These are phyloP conservation scores for Candida stauntonica DNA, from an alignment of 805 yeast genomes.

Conservation along the genomic window DNA sequence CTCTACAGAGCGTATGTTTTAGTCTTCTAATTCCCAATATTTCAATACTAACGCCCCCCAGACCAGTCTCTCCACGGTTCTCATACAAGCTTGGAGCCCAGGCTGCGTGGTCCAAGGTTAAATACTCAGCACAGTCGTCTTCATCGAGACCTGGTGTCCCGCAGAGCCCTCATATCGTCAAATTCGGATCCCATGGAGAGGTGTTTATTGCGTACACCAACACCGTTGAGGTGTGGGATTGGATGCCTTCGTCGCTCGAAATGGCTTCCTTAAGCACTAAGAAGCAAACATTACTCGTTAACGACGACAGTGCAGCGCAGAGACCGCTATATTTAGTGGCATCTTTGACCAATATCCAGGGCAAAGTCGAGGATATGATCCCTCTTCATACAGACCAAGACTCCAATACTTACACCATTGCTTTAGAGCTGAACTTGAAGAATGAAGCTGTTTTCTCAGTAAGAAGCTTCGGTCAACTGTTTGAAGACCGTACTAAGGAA, in stretches of 20 bases:
- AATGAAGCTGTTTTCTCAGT: conserved; percentile 13
- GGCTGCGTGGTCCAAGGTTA: conserved; percentile 29
- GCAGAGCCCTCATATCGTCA: conserved; percentile 17
- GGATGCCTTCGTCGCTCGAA: conserved; percentile 29
- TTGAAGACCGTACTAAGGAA: conserved; percentile 1
- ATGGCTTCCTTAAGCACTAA: no score
- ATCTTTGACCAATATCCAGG: conserved; percentile 15
- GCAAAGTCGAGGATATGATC: conserved; percentile 19
- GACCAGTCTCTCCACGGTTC: conserved; percentile 23
- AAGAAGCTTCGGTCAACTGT: conserved; percentile 23
- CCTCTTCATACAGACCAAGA: conserved; percentile 27
- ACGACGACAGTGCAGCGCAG: conserved; percentile 2
- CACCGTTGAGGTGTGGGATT: conserved; percentile 37
- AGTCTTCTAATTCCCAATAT: neutral
- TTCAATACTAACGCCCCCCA: conserved; percentile 7
- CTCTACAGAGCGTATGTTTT: conserved; percentile 24
- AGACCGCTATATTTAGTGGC: conserved; percentile 27
- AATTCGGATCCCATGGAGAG: conserved; percentile 38
- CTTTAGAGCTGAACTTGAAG: conserved; percentile 4
- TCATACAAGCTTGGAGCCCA: conserved; percentile 20
- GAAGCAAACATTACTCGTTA: no score
- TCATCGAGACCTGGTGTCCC: conserved; percentile 1
- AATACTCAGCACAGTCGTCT: conserved; percentile 12
- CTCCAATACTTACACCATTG: conserved; percentile 22
- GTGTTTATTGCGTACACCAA: conserved; percentile 28